phyloP scores from a whole-genome alignment of 148 eudicot genomes.

The Arbutus unedo region DNA sequence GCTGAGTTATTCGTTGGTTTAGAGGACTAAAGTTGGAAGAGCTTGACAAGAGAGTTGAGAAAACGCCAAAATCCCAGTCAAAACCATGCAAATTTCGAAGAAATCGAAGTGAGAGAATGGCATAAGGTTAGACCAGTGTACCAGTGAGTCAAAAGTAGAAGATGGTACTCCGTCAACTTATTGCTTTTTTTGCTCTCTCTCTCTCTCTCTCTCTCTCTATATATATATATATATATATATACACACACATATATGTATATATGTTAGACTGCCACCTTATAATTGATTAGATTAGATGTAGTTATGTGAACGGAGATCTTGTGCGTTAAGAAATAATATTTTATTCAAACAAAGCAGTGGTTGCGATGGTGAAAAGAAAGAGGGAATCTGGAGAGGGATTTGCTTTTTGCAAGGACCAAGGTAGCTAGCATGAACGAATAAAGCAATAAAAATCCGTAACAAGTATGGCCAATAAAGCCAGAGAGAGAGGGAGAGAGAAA shows the following conservation, averaged over 20 bases:
- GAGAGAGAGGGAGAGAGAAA: background rate
- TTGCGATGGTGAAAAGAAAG: conserved; percentile 22
- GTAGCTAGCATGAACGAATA: conserved; percentile 10
- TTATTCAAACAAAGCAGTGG: background rate
- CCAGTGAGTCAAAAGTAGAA: background rate
- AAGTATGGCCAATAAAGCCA: conserved; percentile 13
- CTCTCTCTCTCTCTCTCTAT: background rate
- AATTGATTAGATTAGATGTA: background rate
- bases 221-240: too few relatives aligned
- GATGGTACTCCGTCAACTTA: background rate
- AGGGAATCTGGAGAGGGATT: conserved; percentile 28
- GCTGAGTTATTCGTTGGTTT: background rate
- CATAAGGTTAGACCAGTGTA: background rate
- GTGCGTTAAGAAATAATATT: background rate
- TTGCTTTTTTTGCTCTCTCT: background rate
- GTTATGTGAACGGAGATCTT: background rate
- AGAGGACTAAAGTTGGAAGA: background rate
- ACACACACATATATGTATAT: background rate
- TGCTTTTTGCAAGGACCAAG: conserved; percentile 46
- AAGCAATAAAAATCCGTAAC: conserved; percentile 4
- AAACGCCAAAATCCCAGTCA: conserved; percentile 31
- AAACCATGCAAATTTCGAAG: conserved; percentile 21
- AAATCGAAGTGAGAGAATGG: conserved; percentile 11
- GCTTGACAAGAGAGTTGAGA: conserved; percentile 1
- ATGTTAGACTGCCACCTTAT: background rate